Evolutionary conservation across 108 stramenopile species (phyloP), one percentile per base, ranked within the genome.

Genomic region (Cyclotella kingstonii): DNA sequence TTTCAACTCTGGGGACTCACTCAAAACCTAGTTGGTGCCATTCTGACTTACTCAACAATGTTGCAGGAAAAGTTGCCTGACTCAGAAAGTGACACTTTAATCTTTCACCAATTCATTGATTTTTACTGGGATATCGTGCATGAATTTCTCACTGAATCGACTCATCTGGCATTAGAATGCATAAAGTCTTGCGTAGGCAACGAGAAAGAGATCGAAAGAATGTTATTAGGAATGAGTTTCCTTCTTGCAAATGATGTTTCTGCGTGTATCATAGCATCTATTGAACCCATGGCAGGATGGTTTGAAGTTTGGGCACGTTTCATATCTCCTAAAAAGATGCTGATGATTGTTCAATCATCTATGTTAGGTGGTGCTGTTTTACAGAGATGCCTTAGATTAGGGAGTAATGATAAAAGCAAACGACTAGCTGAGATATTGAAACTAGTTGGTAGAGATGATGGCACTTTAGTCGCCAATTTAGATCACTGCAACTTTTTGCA

Each of bases 281-380:
- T 63, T 29, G 75, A 76, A 11, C 67, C 62, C 2, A 39, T 53
- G 48, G 66, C 75, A 1, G 75, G 62, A 0, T 58, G 43, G 54
- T 68, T 76, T 40, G 75, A 68, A 39, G 62, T 76, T 0, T 76
- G 75, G 75, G 40, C 75, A 17, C 48, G 75, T 14, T 68, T 76
- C 27, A 47, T 68, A 9, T 17, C 51, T 33, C 67, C 75, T 2
- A 43, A 29, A 12, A 51, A 19, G 23, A 33, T 76, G 38, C 26
- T 63, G 26, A 27, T 56, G 15, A 59, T 68, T 38, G 40, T 76
- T 36, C 38, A 21, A 23, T 61, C 44, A 7, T 56, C 75, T 19
- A 62, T 66, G 35, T 68, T 76, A 48, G 75, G 62, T 28, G 50
- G 50, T 5, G 40, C 44, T 25, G 39, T 53, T 29, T 27, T 76